Evolutionary conservation across 1,284 basidiomycete genomes (phyloP).

Genomic region (Sutorius eximius): DNA sequence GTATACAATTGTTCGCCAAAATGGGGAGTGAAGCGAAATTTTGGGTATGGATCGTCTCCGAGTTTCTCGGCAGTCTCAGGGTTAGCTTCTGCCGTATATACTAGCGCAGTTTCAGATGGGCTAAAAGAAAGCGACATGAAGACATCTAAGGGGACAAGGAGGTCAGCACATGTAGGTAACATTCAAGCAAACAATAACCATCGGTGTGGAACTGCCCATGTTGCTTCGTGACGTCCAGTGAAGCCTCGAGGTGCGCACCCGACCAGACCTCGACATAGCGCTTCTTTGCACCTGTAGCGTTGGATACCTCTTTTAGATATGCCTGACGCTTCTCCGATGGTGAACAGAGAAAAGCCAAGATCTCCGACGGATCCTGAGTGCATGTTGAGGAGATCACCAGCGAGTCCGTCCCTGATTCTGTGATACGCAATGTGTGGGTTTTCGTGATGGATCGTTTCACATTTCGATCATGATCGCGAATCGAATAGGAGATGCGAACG

Average conservation of each 20-base stretch:
- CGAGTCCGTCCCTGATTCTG: conserved; percentile 7
- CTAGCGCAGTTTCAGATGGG: conserved; percentile 48
- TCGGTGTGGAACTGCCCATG: conserved; percentile 66
- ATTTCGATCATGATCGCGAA: conserved; percentile 50
- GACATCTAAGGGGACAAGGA: conserved; percentile 39
- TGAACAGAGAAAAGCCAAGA: conserved; percentile 45
- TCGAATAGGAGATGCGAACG: conserved; percentile 44
- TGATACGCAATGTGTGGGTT: conserved; percentile 34
- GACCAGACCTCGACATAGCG: conserved; percentile 66
- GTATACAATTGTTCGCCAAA: conserved; percentile 56
- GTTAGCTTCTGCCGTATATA: conserved; percentile 60
- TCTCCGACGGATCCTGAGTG: conserved; percentile 43
- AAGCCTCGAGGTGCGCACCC: conserved; percentile 41
- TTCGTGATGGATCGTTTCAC: conserved; percentile 46
- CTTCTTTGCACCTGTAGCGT: conserved; percentile 38
- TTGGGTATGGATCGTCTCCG: conserved; percentile 41
- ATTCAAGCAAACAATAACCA: conserved; percentile 38
- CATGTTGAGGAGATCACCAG: conserved; percentile 25
- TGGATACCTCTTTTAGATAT: conserved; percentile 45
- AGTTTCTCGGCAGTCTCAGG: conserved; percentile 29
- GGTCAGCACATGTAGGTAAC: not conserved
- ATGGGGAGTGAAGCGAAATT: conserved; percentile 53
- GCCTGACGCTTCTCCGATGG: conserved; percentile 46
- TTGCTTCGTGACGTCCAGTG: conserved; percentile 54
- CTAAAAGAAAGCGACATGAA: conserved; percentile 52